Evolutionary conservation across 768 basidiomycete species (phyloP).

Genomic region (Rhizopogon vulgaris): DNA sequence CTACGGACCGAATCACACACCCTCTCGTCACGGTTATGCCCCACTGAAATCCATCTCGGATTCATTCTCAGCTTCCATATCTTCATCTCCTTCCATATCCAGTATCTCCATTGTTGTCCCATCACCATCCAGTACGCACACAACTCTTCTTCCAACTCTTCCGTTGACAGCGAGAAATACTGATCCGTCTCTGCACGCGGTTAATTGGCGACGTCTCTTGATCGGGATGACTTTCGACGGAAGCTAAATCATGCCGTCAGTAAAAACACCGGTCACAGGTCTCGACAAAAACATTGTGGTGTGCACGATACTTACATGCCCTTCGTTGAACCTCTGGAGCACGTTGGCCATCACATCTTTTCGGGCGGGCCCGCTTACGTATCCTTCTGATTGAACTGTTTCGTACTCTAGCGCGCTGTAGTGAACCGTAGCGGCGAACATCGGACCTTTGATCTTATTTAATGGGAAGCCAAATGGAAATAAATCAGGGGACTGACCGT

Average conservation of each 20-base stretch:
- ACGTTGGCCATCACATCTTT: slow-evolving; percentile 61
- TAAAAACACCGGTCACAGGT: slow-evolving; percentile 24
- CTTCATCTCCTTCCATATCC: slow-evolving; percentile 67
- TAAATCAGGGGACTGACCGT: slow-evolving; percentile 37
- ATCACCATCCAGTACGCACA: slow-evolving; percentile 61
- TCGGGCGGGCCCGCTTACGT: slow-evolving; percentile 51
- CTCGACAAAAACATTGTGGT: slow-evolving; percentile 23
- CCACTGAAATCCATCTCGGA: slow-evolving; percentile 20
- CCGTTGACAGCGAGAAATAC: slow-evolving; percentile 71
- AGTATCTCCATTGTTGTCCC: slow-evolving; percentile 65
- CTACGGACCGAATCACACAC: slow-evolving; percentile 17
- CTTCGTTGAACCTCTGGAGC: slow-evolving; percentile 50
- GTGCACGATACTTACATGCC: slow-evolving; percentile 50
- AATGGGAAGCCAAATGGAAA: slow-evolving; percentile 13
- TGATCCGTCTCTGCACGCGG: slow-evolving; percentile 43
- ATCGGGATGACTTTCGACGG: slow-evolving; percentile 43
- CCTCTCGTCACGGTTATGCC: slow-evolving; percentile 13
- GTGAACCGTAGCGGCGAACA: slow-evolving; percentile 56
- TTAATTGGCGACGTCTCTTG: slow-evolving; percentile 50
- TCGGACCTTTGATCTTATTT: slow-evolving; percentile 39
- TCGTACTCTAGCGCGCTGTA: slow-evolving; percentile 61
- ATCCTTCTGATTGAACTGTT: slow-evolving; percentile 37
- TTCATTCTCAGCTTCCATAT: slow-evolving; percentile 36
- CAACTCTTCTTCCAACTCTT: slow-evolving; percentile 64
- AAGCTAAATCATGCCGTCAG: slow-evolving; percentile 39